Percentiles rank a stretch among this genome's conserved stretches.
Evolutionary conservation across 495 filamentous ascomycete species (phyloP).

Genomic region (Penicillium turbatum): DNA sequence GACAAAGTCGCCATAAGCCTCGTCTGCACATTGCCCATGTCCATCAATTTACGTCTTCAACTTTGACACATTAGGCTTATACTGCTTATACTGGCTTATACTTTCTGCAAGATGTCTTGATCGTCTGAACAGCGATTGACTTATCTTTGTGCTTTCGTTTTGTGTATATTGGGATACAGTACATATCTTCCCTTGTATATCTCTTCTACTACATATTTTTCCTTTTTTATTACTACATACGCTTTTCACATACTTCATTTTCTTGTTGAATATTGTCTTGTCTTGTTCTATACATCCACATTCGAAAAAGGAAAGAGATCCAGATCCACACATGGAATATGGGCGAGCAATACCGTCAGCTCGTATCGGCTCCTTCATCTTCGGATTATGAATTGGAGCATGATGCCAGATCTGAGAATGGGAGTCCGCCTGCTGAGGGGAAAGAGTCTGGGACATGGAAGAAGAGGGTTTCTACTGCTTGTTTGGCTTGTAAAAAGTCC

Average conservation of each 20-base stretch:
- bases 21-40: not conserved
- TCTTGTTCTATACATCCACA: too few species aligned
- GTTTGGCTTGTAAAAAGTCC: slow-evolving; percentile 46
- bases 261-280: too few species aligned
- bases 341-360: slow-evolving; percentile 25
- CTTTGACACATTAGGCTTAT: too few species aligned
- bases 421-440: slow-evolving; percentile 4
- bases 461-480: slow-evolving; percentile 46
- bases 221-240: not conserved
- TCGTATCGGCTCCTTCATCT: slow-evolving; percentile 30
- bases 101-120: too few species aligned
- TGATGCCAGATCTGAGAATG: slow-evolving; percentile 16
- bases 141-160: not conserved
- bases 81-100: too few species aligned
- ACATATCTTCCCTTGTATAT: slow-evolving; percentile 3
- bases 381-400: slow-evolving; percentile 14
- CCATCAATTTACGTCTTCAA: too few species aligned
- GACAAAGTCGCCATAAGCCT: not conserved
- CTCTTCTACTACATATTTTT: not conserved
- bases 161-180: not conserved
- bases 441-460: slow-evolving; percentile 23
- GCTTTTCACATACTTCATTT: not conserved
- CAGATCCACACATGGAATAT: too few species aligned
- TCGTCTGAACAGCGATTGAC: too few species aligned
- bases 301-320: too few species aligned